Evolutionary conservation across 2,329 filamentous ascomycete species (phyloP), one percentile per base, ranked within the genome.

Genomic region (Pseudonectria foliicola): DNA sequence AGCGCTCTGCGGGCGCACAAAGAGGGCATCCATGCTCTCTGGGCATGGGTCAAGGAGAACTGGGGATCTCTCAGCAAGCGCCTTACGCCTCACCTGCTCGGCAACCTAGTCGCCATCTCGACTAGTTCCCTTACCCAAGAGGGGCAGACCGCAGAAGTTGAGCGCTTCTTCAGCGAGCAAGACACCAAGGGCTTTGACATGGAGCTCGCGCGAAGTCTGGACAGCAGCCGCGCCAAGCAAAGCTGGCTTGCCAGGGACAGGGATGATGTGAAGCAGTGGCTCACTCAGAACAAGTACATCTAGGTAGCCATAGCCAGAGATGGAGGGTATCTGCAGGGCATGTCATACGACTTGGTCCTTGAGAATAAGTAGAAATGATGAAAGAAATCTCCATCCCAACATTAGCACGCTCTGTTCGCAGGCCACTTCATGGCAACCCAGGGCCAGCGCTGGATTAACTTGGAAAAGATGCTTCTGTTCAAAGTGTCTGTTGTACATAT

Each of bases 101-200:
- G 87, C 45, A 80, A 75, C 29, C 81, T 95, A 50, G 85, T 96
- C 4, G 77, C 79, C 38, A 85, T 95, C 50, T 83, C 81, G 51
- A 90, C 85, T 2, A 80, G 79, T 27, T 81, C 82, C 56, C 93
- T 95, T 64, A 85, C 85, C 13, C 81, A 74, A 41, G 67, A 78
- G 43, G 77, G 83, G 50, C 87, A 95, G 63, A 68, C 90, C 39
- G 72, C 78, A 43, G 74, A 80, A 41, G 80, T 95, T 15, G 72
- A 90, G 60, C 67, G 69, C 5, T 96, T 95, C 73, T 96, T 95
- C 57, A 70, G 69, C 24, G 68, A 73, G 45, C 87, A 85, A 68
- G 86, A 85, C 57, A 93, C 82, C 41, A 94, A 71, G 61, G 76
- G 87, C 28, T 96, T 87, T 54, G 86, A 94, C 55, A 81, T 89